Conservation (phyloP, 2,329 filamentous ascomycete genomes). For the Myriosclerotinia duriaeana region DNA sequence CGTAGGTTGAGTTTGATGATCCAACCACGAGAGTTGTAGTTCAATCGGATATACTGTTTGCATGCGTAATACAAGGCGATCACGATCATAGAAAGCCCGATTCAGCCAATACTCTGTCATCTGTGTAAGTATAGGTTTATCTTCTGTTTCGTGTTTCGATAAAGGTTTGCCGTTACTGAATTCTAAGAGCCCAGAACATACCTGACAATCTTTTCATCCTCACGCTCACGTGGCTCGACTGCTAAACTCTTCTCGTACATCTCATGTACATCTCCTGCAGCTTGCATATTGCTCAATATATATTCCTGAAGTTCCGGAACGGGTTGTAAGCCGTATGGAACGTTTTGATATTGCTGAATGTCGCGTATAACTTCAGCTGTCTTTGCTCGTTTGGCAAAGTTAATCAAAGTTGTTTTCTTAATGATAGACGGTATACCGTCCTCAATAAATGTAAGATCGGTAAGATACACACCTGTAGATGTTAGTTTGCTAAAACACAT, state of each 20-base stretch:
- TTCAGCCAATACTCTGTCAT: conserved; percentile 57
- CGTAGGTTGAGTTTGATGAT: neutral
- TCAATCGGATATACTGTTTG: neutral
- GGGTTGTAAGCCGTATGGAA: conserved; percentile 87
- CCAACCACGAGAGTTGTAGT: neutral
- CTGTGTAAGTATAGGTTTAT: conserved; percentile 35
- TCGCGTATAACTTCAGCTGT: conserved; percentile 97
- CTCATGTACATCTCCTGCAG: conserved; percentile 92
- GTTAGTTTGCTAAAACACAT: conserved; percentile 24
- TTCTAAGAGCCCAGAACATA: conserved; percentile 33
- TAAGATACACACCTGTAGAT: conserved; percentile 80
- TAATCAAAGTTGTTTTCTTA: conserved; percentile 95
- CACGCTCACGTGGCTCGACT: conserved; percentile 90
- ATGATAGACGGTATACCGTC: conserved; percentile 95
- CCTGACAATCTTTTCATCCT: conserved; percentile 99
- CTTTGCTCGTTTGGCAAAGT: conserved; percentile 97
- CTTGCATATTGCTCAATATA: conserved; percentile 93
- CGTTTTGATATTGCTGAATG: conserved; percentile 98
- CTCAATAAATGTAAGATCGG: conserved; percentile 97
- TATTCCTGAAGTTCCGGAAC: conserved; percentile 95
- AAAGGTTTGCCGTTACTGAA: conserved; percentile 15
- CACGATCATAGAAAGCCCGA: conserved; percentile 56
- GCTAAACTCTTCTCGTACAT: conserved; percentile 98
- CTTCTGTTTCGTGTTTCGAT: neutral
- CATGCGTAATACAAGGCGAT: conserved; percentile 19